These are phyloP conservation scores for Triticum turgidum DNA, from an alignment of 176 grass and related monocot genomes.

Conservation along the genomic window DNA sequence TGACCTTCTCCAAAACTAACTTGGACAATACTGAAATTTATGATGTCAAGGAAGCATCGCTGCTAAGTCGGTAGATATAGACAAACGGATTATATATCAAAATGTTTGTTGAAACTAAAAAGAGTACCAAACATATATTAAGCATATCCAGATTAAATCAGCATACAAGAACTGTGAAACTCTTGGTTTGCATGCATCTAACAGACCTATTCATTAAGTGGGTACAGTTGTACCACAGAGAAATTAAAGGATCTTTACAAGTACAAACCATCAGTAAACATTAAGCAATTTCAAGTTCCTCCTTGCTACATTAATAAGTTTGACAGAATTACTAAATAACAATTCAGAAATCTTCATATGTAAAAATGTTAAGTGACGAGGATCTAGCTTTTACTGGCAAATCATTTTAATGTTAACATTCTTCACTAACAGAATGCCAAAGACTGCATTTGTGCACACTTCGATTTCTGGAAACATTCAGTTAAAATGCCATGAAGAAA, in stretches of 20 bases:
- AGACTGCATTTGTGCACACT: neutral
- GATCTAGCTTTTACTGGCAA: neutral
- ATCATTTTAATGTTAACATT: neutral
- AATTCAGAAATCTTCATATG: neutral
- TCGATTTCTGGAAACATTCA: neutral
- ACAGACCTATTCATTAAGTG: neutral
- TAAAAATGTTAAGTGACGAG: neutral
- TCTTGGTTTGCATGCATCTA: neutral
- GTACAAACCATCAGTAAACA: neutral
- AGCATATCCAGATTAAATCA: neutral
- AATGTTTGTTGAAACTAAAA: neutral
- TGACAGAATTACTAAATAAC: neutral
- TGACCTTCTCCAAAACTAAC: constrained; percentile 53
- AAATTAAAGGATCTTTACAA: neutral
- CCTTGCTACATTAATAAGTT: neutral
- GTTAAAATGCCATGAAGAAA: constrained; percentile 8
- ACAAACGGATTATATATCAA: neutral
- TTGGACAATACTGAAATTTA: constrained; percentile 43
- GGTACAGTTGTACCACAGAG: neutral
- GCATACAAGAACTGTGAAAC: neutral
- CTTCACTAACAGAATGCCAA: constrained; percentile 15
- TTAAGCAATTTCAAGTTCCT: neutral
- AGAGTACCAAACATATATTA: neutral
- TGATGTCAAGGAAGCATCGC: constrained; percentile 51
- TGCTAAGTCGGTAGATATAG: too few species aligned